Base-by-base conservation (phyloP, 1,139 yeast genomes). In the Magnusiomyces tetraspermus region DNA sequence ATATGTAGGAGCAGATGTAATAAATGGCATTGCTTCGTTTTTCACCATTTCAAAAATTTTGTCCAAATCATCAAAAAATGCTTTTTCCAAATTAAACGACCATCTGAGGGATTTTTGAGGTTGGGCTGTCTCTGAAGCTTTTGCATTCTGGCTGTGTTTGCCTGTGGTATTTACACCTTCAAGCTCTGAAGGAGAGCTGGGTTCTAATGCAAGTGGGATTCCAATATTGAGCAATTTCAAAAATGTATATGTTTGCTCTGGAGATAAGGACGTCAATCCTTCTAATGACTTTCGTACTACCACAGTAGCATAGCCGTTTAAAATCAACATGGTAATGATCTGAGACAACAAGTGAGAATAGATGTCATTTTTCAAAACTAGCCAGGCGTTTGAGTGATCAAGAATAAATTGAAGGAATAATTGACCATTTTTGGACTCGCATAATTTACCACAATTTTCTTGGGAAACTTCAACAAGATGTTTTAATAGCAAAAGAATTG, bases 341-440 rank as follows among this genome's bases (percentile, higher is more conserved):
- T 50, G 48, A 26, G 57, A 52, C 1, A 58, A 53, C 30, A 53
- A 38, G 37, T 48, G 28, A 30, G 51, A 47, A 26, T 46, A 51
- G 11, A 49, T 49, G 50, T 55, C 55, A 19, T 56, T 55, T 3
- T 49, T 51, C 19, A 43, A 43, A 6, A 56, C 49, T 43, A 58
- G 57, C 60, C 61, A 59, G 24, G 51, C 43, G 24, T 61, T 60
- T 1, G 59, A 53, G 24, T 56, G 51, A 8, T 55, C 53, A 33
- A 61, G 45, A 5, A 61, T 51, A 17, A 51, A 55, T 37, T 50
- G 45, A 37, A 61, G 50, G 3, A 59, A 5, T 3, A 46, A 24
- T 26, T 51, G 55, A 0, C 61, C 62, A 38, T 49, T 51, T 3
- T 47, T 43, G 3, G 46, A 26, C 23, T 50, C 52, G 23, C 28